Percentiles rank a stretch among this genome's conserved stretches.
phyloP scores from a whole-genome alignment of 2,329 filamentous ascomycete species.

The Fusarium sp. region DNA sequence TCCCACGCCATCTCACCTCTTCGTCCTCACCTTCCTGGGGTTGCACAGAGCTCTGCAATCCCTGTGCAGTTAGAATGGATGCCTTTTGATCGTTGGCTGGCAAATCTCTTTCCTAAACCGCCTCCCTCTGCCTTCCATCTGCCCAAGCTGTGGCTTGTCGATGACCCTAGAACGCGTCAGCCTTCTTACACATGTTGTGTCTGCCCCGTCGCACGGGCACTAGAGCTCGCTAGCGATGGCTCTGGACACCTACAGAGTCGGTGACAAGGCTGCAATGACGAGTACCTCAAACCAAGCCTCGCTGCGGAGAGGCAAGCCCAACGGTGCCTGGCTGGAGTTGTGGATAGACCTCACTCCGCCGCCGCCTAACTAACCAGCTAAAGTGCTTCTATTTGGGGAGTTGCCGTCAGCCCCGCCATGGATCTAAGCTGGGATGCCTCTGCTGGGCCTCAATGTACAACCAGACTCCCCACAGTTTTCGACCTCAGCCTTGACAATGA shows the following conservation, averaged over 20 bases:
- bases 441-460: conserved; percentile 6
- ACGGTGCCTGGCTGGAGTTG: conserved; percentile 22
- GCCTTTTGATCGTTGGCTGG: not conserved
- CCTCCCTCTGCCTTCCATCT: not conserved
- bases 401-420: conserved; percentile 14
- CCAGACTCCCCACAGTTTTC: conserved; percentile 23
- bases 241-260: conserved; percentile 24
- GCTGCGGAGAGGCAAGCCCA: conserved; percentile 3
- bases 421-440: conserved; percentile 16
- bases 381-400: conserved; percentile 39
- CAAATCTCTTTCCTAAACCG: not conserved
- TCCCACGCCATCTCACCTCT: conserved; percentile 33
- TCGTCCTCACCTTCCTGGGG: conserved; percentile 8
- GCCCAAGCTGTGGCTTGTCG: conserved; percentile 24
- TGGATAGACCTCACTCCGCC: conserved; percentile 27
- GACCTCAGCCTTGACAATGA: conserved; percentile 24
- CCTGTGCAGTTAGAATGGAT: not conserved
- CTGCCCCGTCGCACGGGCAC: conserved; percentile 14
- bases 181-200: conserved; percentile 27
- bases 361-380: conserved; percentile 17
- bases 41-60: conserved; percentile 19
- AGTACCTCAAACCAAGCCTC: conserved; percentile 32
- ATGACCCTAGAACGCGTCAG: conserved; percentile 31
- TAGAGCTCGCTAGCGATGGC: conserved; percentile 14
- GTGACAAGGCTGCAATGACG: conserved; percentile 28